These are phyloP conservation scores for Phlebopus sp. DNA, from an alignment of 1,284 basidiomycete genomes.

Conservation along the genomic window DNA sequence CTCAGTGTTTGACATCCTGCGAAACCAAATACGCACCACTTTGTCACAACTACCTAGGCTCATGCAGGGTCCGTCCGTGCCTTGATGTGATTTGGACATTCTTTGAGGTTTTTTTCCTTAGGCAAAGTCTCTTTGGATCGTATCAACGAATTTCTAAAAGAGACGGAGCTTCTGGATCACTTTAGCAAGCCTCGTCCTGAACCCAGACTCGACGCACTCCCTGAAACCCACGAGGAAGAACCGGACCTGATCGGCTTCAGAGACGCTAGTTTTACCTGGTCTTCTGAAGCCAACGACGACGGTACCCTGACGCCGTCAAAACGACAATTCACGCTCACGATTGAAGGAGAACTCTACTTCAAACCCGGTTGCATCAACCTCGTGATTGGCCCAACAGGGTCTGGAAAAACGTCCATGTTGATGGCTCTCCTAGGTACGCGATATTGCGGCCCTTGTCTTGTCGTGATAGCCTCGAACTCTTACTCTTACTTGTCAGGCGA, in stretches of 20 bases:
- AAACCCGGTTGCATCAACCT: constrained; percentile 56
- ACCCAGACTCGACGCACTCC: not conserved
- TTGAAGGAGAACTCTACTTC: constrained; percentile 58
- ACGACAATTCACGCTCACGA: constrained; percentile 41
- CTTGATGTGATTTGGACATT: not conserved
- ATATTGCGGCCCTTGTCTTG: constrained; percentile 41
- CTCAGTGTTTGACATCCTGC: constrained; percentile 22
- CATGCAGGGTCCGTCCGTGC: constrained; percentile 15
- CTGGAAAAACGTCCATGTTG: constrained; percentile 47
- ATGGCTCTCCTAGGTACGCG: constrained; percentile 50
- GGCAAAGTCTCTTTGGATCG: constrained; percentile 39
- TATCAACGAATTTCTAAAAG: constrained; percentile 36
- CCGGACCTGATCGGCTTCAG: constrained; percentile 25
- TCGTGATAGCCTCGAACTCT: constrained; percentile 46
- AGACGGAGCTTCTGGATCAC: constrained; percentile 37
- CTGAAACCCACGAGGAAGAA: constrained; percentile 2
- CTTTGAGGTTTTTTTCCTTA: constrained; percentile 18
- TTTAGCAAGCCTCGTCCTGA: constrained; percentile 11
- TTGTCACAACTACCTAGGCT: constrained; percentile 18
- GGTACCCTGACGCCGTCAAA: constrained; percentile 18
- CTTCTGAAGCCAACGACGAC: constrained; percentile 4
- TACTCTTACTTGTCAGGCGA: constrained; percentile 9
- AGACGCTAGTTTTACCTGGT: constrained; percentile 31
- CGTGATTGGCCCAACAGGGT: constrained; percentile 58
- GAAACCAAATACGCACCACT: constrained; percentile 16